A percentile compares a stretch with the other conserved stretches of the same genome.
Evolutionary conservation across 768 basidiomycete species (phyloP).

Genomic region (Myochromella boudieri): DNA sequence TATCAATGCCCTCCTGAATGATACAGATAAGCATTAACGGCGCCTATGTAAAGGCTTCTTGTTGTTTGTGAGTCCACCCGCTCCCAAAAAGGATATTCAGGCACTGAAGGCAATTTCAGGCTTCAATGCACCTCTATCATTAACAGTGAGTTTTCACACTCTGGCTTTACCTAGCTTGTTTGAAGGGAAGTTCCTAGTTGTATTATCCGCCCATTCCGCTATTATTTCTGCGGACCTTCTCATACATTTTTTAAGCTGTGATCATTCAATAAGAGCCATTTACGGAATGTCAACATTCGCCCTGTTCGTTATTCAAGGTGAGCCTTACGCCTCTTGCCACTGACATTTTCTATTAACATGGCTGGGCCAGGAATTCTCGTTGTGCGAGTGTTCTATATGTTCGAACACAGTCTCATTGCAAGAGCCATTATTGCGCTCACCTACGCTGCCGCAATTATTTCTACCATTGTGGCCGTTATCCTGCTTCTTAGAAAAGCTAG

Average conservation of each 20-base stretch:
- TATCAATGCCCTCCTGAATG: background rate
- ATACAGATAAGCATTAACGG: no score
- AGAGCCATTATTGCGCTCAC: constrained; percentile 9
- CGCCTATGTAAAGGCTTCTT: no score
- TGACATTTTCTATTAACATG: background rate
- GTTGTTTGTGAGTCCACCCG: no score
- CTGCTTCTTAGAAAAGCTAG: constrained; percentile 1
- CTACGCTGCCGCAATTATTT: constrained; percentile 7
- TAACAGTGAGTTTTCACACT: constrained; percentile 8
- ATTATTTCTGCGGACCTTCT: no score
- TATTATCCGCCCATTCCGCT: no score
- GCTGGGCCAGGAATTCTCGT: constrained; percentile 16
- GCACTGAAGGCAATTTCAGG: no score
- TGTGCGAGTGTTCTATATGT: constrained; percentile 15
- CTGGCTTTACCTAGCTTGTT: no score
- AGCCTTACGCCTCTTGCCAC: background rate
- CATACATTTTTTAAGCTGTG: constrained; percentile 5
- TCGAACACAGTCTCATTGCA: constrained; percentile 10
- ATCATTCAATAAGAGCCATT: constrained; percentile 10
- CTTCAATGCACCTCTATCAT: constrained; percentile 10
- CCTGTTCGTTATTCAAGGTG: constrained; percentile 17
- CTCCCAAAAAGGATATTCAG: no score
- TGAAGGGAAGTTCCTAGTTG: no score
- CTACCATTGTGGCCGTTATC: constrained; percentile 5
- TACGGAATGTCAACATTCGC: constrained; percentile 13